Percentiles rank a stretch among this genome's conserved stretches.
Evolutionary conservation across 306 rosid genomes (phyloP).

Genomic region (Morella rubra): DNA sequence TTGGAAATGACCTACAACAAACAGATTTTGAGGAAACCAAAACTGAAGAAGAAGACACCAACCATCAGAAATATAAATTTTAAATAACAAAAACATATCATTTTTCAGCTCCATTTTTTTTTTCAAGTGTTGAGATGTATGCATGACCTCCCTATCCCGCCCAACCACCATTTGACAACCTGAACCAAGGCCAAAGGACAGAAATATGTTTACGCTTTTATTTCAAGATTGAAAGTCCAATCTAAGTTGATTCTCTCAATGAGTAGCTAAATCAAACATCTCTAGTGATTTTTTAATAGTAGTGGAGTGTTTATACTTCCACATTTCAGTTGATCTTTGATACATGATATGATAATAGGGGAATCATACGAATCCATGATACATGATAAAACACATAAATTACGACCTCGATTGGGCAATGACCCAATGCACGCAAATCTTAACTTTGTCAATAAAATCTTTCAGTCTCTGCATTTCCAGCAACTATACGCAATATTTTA

Average conservation of each 20-base stretch:
- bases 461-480: not conserved
- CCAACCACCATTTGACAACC: conserved; percentile 5
- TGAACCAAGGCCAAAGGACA: not conserved
- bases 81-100: not conserved
- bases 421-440: not conserved
- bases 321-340: not conserved
- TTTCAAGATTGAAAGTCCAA: not conserved
- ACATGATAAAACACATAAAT: not conserved
- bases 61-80: not conserved
- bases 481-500: not conserved
- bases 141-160: not conserved
- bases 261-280: not conserved
- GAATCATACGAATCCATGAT: not conserved
- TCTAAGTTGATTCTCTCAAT: not conserved
- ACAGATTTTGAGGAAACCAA: conserved; percentile 9
- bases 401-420: not conserved
- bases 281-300: not conserved
- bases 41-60: conserved; percentile 5
- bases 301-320: not conserved
- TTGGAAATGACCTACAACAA: conserved; percentile 55
- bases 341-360: not conserved
- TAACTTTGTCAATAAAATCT: not conserved
- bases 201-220: not conserved
- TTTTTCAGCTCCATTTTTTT: not conserved
- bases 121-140: not conserved